Percentiles rank a stretch among this genome's conserved stretches.
phyloP scores from a whole-genome alignment of 495 filamentous ascomycete genomes.

The Hypomontagnella monticulosa region DNA sequence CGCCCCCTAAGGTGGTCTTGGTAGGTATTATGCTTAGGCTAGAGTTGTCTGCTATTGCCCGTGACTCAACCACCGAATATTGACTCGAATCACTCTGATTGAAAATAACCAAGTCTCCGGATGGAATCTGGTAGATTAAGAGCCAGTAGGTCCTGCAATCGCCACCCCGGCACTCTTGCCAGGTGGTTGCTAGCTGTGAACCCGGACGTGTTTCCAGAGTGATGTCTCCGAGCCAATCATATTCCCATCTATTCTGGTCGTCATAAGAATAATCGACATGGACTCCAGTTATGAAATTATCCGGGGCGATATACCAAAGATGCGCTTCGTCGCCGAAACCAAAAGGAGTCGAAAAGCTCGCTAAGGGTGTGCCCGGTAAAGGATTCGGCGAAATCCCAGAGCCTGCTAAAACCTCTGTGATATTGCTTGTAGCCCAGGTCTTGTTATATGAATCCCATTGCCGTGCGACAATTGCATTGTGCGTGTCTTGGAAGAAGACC shows the following conservation, averaged over 20 bases:
- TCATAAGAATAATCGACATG: background rate
- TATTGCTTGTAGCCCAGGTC: constrained; percentile 25
- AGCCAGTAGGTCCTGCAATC: constrained; percentile 11
- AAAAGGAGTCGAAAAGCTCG: constrained; percentile 1
- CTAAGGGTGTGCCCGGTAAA: constrained; percentile 2
- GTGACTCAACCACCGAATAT: background rate
- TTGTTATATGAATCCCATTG: constrained; percentile 27
- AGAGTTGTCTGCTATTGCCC: constrained; percentile 5
- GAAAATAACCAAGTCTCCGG: constrained; percentile 11
- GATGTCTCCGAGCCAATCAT: background rate
- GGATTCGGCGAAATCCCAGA: constrained; percentile 5
- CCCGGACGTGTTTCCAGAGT: background rate
- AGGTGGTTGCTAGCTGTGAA: constrained; percentile 18
- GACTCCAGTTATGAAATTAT: constrained; percentile 8
- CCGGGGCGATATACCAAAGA: constrained; percentile 21
- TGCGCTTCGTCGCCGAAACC: background rate
- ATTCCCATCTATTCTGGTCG: constrained; percentile 10
- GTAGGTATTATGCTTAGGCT: constrained; percentile 21
- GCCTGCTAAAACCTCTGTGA: constrained; percentile 14
- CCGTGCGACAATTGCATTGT: constrained; percentile 14
- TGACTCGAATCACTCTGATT: constrained; percentile 6
- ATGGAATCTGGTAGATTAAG: constrained; percentile 20
- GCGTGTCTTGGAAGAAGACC: constrained; percentile 34
- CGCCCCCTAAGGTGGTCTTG: constrained; percentile 1
- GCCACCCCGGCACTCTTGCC: constrained; percentile 22